These are phyloP conservation scores for Chrysosporium queenslandicum DNA, from an alignment of 2,329 filamentous ascomycete genomes.

Conservation along the genomic window DNA sequence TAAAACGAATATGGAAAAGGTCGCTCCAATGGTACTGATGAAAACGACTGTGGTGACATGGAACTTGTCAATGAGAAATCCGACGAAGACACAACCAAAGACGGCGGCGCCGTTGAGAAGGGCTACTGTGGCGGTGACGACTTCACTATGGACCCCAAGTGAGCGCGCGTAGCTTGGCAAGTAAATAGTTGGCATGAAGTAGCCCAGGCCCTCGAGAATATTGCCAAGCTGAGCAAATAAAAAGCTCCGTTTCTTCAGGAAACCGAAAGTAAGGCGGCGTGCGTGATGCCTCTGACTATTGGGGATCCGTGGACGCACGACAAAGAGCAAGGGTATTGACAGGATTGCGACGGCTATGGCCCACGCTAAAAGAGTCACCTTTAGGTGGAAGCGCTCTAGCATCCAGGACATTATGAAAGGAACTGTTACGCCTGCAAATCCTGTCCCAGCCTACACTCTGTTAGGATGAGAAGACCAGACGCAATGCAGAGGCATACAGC, in stretches of 20 bases:
- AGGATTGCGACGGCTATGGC: conserved; percentile 30
- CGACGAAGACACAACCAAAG: conserved; percentile 29
- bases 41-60: conserved; percentile 35
- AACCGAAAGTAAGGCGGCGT: conserved; percentile 27
- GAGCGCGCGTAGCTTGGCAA: conserved; percentile 30
- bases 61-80: conserved; percentile 34
- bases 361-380: conserved; percentile 23
- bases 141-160: conserved; percentile 21
- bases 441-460: conserved; percentile 23
- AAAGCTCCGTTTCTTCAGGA: conserved; percentile 27
- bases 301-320: conserved; percentile 26
- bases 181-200: conserved; percentile 33
- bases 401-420: conserved; percentile 27
- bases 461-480: not conserved
- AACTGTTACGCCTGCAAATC: conserved; percentile 26
- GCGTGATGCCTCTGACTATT: conserved; percentile 14
- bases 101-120: conserved; percentile 19
- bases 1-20: conserved; percentile 33
- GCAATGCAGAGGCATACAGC: not conserved
- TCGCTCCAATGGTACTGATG: conserved; percentile 35
- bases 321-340: conserved; percentile 28
- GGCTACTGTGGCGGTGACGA: conserved; percentile 25
- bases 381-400: conserved; percentile 23
- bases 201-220: conserved; percentile 29
- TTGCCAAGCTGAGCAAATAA: conserved; percentile 41